A percentile compares a stretch with the other conserved stretches of the same genome.
phyloP scores from a whole-genome alignment of 2,329 filamentous ascomycete species.

The Trichoderma hamatum region DNA sequence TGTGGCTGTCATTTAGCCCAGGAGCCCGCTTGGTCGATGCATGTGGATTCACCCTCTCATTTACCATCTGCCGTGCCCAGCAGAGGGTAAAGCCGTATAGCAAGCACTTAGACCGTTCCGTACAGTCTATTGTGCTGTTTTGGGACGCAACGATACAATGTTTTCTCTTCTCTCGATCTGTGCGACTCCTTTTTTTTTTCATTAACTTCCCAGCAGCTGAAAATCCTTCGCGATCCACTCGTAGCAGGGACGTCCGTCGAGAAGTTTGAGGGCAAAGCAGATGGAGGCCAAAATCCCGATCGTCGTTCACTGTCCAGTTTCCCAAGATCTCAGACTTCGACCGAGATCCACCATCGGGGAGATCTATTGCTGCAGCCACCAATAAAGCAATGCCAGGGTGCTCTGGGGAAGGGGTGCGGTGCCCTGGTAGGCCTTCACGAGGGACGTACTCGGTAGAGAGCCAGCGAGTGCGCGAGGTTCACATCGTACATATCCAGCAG shows the following conservation, averaged over 20 bases:
- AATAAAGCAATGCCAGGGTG: conserved; percentile 3
- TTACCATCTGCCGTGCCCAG: neutral
- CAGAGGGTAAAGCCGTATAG: neutral
- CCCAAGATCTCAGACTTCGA: conserved; percentile 21
- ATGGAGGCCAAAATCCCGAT: conserved; percentile 6
- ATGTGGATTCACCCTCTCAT: neutral
- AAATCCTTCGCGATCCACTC: neutral
- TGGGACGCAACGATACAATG: neutral
- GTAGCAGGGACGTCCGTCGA: neutral
- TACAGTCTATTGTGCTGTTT: neutral
- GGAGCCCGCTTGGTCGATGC: neutral
- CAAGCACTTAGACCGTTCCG: neutral
- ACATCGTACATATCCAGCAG: conserved; percentile 2
- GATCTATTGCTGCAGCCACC: conserved; percentile 24
- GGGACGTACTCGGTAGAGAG: neutral
- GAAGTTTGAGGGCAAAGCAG: neutral
- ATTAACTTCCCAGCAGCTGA: neutral
- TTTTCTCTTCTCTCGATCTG: conserved; percentile 3
- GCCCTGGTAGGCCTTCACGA: neutral
- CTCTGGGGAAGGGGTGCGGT: neutral
- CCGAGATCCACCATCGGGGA: conserved; percentile 22
- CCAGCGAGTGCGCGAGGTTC: conserved; percentile 1
- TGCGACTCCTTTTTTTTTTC: neutral
- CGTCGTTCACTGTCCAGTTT: neutral
- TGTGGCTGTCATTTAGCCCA: neutral